Conservation (phyloP, 2,329 filamentous ascomycete genomes). For the Fusarium keratoplasticum region DNA sequence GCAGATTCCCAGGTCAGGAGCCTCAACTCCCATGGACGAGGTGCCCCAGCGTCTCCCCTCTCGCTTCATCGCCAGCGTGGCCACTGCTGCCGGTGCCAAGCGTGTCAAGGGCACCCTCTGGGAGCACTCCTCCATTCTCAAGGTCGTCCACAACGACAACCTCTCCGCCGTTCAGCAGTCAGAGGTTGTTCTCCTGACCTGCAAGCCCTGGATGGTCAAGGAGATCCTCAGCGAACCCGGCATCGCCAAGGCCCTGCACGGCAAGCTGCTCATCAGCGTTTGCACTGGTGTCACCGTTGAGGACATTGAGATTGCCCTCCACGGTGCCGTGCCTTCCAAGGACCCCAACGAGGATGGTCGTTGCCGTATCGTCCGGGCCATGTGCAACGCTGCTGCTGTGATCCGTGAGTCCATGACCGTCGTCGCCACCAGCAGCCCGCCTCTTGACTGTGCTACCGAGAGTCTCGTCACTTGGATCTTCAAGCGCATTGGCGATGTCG, state of each 20-base stretch:
- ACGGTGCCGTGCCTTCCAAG: slow-evolving; percentile 63
- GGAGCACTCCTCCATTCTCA: slow-evolving; percentile 71
- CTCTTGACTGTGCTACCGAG: slow-evolving; percentile 64
- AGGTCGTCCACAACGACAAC: slow-evolving; percentile 79
- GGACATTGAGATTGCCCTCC: slow-evolving; percentile 75
- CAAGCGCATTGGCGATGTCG: slow-evolving; percentile 76
- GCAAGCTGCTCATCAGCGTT: slow-evolving; percentile 86
- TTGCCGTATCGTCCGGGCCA: slow-evolving; percentile 79
- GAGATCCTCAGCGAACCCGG: slow-evolving; percentile 75
- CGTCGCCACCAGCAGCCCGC: slow-evolving; percentile 72
- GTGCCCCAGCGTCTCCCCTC: slow-evolving; percentile 72
- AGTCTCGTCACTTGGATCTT: slow-evolving; percentile 81
- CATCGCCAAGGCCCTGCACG: slow-evolving; percentile 77
- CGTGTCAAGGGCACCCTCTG: slow-evolving; percentile 74
- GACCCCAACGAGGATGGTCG: slow-evolving; percentile 59
- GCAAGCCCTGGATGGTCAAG: slow-evolving; percentile 81
- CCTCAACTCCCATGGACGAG: slow-evolving; percentile 59
- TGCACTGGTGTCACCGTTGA: slow-evolving; percentile 79
- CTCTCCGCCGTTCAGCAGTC: slow-evolving; percentile 73
- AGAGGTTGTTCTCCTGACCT: slow-evolving; percentile 81
- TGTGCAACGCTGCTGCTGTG: slow-evolving; percentile 86
- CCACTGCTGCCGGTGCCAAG: slow-evolving; percentile 75
- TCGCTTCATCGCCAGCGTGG: slow-evolving; percentile 85
- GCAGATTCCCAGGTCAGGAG: slow-evolving; percentile 54
- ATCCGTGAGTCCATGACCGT: slow-evolving; percentile 87